Conservation (phyloP, 176 grass and related monocot species). For the Urochloa ruziziensis region DNA sequence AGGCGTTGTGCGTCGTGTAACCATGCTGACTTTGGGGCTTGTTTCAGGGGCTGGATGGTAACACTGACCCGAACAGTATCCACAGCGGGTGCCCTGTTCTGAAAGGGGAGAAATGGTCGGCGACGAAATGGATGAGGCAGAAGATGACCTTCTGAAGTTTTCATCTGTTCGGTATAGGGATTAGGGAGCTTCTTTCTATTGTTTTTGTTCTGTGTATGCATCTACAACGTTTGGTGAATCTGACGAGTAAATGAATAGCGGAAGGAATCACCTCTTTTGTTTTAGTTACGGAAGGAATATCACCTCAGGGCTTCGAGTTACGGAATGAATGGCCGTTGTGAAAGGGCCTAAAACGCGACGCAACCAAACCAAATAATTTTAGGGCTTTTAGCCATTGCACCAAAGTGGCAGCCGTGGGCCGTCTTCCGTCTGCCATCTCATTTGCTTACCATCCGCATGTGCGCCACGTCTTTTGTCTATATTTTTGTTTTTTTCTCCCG, state of each 20-base stretch:
- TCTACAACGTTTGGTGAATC: conserved; percentile 1
- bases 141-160: conserved; percentile 51
- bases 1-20: background rate
- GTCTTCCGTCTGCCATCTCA: too few species aligned
- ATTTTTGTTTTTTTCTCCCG: too few species aligned
- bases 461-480: too few species aligned
- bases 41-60: conserved; percentile 69
- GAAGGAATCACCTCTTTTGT: background rate
- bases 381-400: too few species aligned
- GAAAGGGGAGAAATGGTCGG: conserved; percentile 95
- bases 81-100: conserved; percentile 85
- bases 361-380: too few species aligned
- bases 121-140: conserved; percentile 98
- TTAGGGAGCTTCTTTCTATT: too few species aligned
- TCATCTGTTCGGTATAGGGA: background rate
- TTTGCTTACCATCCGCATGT: too few species aligned
- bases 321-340: too few species aligned
- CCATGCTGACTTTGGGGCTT: background rate
- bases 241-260: background rate
- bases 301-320: too few species aligned
- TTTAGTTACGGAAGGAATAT: too few species aligned
- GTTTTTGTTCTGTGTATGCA: background rate
- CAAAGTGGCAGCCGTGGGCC: too few species aligned
- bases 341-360: too few species aligned
- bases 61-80: conserved; percentile 68